Base-by-base conservation (phyloP, 164 flowering plant genomes). In the Houttuynia cordata region DNA sequence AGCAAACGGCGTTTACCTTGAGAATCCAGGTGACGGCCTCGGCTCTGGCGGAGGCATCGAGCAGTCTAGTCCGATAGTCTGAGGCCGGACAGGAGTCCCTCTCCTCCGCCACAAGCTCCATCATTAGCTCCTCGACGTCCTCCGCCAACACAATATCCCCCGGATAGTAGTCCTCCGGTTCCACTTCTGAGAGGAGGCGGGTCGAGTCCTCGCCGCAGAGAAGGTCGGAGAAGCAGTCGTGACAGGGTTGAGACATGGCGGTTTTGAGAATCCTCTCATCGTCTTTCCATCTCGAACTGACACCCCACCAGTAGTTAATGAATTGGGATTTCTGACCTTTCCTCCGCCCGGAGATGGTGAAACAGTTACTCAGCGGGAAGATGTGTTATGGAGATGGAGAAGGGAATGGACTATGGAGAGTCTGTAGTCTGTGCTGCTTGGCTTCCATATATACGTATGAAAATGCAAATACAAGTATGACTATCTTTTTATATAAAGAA, bases 21-120 rank as follows among this genome's bases (percentile, higher is more conserved):
- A 90, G 89, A 73, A 88, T 93, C 99, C 99, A 90, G 53, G 80
- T 74, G 62, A 93, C 78, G n/a, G 92, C 83, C 18, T 76, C 80
- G 55, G 73, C 70, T 40, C 99, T 67, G 52, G 87, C 84, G 18
- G 86, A 78, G 30, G 74, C 83, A 47, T 93, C 91, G 42, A 87
- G 78, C 10, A 84, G 70, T 56, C 68, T 79, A 4, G 78, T 65
- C 15, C 76, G 53, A 72, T 80, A 87, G 59, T 83, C 89, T 23
- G 65, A 58, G 8, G 80, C 85, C 4, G 86, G 86, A 24, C 77
- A 70, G 71, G 75, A 82, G 56, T 78, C 71, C 21, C 83, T 69
- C 78, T 93, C 99, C 18, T 77, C 83, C 61, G 79, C 82, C 6
- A 93, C 72, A 61, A 82, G 74, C 14, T 66, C 74, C 40, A 83